Evolutionary conservation across 2,329 filamentous ascomycete genomes (phyloP).

Genomic region (Calonectria fujianensis): DNA sequence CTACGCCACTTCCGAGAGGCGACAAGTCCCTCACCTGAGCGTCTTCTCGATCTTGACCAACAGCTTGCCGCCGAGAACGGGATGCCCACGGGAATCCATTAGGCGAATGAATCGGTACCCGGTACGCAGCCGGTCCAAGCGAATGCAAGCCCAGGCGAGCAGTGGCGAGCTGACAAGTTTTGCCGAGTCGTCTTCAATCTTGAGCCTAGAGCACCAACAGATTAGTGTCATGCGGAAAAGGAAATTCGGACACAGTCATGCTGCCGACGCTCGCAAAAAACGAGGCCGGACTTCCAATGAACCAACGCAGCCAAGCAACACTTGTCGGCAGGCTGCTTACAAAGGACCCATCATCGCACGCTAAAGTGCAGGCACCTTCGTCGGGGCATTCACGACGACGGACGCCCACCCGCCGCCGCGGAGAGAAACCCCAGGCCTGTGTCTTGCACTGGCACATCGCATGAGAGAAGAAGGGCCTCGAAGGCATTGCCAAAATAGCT

Average conservation of each 20-base stretch:
- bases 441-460: slow-evolving; percentile 19
- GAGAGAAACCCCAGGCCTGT: background rate
- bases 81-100: slow-evolving; percentile 66
- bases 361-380: background rate
- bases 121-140: slow-evolving; percentile 73
- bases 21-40: slow-evolving; percentile 56
- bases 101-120: slow-evolving; percentile 75
- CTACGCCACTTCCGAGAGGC: background rate
- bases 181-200: slow-evolving; percentile 70
- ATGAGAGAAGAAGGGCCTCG: slow-evolving; percentile 1
- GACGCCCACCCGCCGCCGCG: background rate
- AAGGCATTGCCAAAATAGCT: background rate
- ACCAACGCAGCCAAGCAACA: slow-evolving; percentile 7
- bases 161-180: slow-evolving; percentile 61
- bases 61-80: slow-evolving; percentile 68
- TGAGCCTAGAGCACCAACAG: slow-evolving; percentile 65
- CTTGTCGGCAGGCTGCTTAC: slow-evolving; percentile 20
- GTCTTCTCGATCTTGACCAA: slow-evolving; percentile 72
- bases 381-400: background rate
- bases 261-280: slow-evolving; percentile 12
- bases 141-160: slow-evolving; percentile 75
- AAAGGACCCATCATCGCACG: slow-evolving; percentile 10
- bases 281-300: background rate
- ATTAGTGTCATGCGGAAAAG: slow-evolving; percentile 47
- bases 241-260: slow-evolving; percentile 33